Conservation (phyloP, 495 filamentous ascomycete genomes). For the Choiromyces venosus region DNA sequence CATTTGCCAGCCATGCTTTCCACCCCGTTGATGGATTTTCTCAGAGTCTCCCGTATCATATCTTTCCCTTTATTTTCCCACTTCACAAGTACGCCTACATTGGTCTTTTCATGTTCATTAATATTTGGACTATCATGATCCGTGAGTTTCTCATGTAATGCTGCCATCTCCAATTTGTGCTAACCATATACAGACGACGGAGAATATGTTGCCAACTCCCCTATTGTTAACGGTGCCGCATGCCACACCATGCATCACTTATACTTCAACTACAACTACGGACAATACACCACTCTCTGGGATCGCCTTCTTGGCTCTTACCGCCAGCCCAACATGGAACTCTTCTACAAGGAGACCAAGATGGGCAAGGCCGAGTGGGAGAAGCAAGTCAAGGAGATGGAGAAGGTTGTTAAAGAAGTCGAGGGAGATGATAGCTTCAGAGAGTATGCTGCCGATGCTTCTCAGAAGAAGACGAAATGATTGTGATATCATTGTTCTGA, state of each 20-base stretch:
- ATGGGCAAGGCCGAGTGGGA: constrained; percentile 78
- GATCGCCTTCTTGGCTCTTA: constrained; percentile 87
- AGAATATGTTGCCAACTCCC: constrained; percentile 85
- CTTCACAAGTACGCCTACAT: constrained; percentile 88
- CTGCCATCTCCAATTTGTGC: background rate
- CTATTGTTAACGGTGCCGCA: constrained; percentile 87
- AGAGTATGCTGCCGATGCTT: constrained; percentile 32
- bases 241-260: constrained; percentile 96
- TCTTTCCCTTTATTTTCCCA: constrained; percentile 90
- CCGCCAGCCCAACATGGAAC: constrained; percentile 75
- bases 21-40: constrained; percentile 89
- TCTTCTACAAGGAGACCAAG: constrained; percentile 83
- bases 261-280: constrained; percentile 99
- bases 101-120: constrained; percentile 82
- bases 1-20: constrained; percentile 87
- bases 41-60: constrained; percentile 88
- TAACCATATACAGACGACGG: constrained; percentile 60
- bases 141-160: constrained; percentile 44
- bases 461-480: constrained; percentile 34
- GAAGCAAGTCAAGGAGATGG: constrained; percentile 78
- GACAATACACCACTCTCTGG: constrained; percentile 94
- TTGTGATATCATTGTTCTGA: background rate
- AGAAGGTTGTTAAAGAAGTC: constrained; percentile 71
- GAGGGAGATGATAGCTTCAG: constrained; percentile 65
- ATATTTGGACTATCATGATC: constrained; percentile 96